These are phyloP conservation scores for Kurtzmaniella natalensis DNA, from an alignment of 1,139 yeast species.

Conservation along the genomic window DNA sequence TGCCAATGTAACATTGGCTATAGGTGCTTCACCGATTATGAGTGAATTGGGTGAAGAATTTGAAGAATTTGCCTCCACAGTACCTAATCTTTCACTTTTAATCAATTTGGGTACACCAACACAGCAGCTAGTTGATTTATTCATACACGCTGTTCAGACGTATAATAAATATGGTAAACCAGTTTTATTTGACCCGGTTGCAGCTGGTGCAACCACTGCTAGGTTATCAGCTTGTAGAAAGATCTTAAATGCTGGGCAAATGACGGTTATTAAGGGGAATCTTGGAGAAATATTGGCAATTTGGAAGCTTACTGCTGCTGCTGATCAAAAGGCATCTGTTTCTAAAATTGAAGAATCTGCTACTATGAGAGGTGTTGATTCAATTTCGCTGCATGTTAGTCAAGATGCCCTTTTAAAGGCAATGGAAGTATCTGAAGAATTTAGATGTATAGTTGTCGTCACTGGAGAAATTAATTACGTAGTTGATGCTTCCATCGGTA, in stretches of 20 bases:
- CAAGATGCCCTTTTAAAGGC: slow-evolving; percentile 39
- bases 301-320: slow-evolving; percentile 25
- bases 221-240: slow-evolving; percentile 47
- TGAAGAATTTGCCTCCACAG: slow-evolving; percentile 53
- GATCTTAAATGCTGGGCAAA: slow-evolving; percentile 55
- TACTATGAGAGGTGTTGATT: slow-evolving; percentile 75
- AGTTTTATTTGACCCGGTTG: slow-evolving; percentile 86
- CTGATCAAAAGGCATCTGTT: slow-evolving; percentile 12
- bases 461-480: slow-evolving; percentile 44
- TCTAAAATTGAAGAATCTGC: slow-evolving; percentile 7
- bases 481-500: slow-evolving; percentile 14
- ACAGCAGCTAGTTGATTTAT: slow-evolving; percentile 37
- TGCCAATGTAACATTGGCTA: slow-evolving; percentile 83
- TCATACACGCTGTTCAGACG: slow-evolving; percentile 48
- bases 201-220: slow-evolving; percentile 74
- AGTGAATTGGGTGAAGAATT: slow-evolving; percentile 73
- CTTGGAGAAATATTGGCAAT: slow-evolving; percentile 68
- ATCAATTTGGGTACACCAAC: slow-evolving; percentile 77
- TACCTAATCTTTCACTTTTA: slow-evolving; percentile 54
- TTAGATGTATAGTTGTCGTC: slow-evolving; percentile 64
- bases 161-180: slow-evolving; percentile 60
- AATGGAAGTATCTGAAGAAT: slow-evolving; percentile 47
- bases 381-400: slow-evolving; percentile 31
- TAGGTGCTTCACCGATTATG: slow-evolving; percentile 91
- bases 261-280: slow-evolving; percentile 80